These are phyloP conservation scores for Fusarium sp. DNA, from an alignment of 2,329 filamentous ascomycete species.

Conservation along the genomic window DNA sequence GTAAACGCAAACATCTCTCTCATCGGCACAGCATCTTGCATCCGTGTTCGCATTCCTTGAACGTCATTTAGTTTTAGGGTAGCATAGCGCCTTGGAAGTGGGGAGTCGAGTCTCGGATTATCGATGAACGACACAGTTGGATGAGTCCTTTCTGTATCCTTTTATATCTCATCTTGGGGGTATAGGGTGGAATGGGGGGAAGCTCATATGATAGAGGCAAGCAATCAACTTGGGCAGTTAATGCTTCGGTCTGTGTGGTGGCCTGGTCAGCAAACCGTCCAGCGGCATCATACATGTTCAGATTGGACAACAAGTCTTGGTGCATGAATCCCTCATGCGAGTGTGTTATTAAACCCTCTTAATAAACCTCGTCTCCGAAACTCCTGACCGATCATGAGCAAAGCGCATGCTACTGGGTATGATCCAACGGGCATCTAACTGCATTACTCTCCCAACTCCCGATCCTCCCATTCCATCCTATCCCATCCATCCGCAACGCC, in stretches of 20 bases:
- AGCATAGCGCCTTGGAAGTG: not conserved
- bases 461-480: not conserved
- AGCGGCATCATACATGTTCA: not conserved
- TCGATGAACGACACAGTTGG: not conserved
- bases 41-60: not conserved
- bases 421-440: constrained; percentile 17
- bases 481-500: not conserved
- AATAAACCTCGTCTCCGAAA: not conserved
- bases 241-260: no score
- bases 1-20: not conserved
- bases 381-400: not conserved
- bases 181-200: not conserved
- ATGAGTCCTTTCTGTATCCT: not conserved
- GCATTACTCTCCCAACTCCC: not conserved
- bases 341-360: not conserved
- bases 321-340: not conserved
- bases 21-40: not conserved
- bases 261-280: not conserved
- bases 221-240: no score
- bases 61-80: not conserved
- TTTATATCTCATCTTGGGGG: not conserved
- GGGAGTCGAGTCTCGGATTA: not conserved
- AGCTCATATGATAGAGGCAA: not conserved
- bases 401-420: constrained; percentile 7
- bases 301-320: not conserved